Percentiles rank a stretch among this genome's conserved stretches.
phyloP scores from a whole-genome alignment of 805 yeast genomes.

The Candida stauntonica region DNA sequence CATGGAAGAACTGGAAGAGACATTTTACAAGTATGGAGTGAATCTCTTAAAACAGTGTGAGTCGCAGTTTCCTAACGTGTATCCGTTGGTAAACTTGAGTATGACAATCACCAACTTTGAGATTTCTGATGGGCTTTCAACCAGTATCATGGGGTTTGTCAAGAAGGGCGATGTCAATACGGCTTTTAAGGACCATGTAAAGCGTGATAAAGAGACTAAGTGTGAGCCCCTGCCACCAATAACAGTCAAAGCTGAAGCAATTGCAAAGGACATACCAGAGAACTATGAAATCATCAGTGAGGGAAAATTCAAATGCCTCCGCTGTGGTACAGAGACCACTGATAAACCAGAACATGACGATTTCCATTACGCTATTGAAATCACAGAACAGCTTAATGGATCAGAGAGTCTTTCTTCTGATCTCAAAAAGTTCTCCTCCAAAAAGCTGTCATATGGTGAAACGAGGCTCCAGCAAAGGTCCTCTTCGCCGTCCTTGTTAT shows the following conservation, averaged over 20 bases:
- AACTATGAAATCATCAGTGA: not conserved
- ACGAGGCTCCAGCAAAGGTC: slow-evolving; percentile 3
- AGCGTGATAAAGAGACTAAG: not conserved
- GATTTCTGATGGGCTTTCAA: slow-evolving; percentile 24
- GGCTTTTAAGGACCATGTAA: slow-evolving; percentile 7
- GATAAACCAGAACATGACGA: slow-evolving; percentile 46
- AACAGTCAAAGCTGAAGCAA: not conserved
- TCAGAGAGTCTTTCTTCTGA: slow-evolving; percentile 17
- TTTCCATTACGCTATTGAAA: slow-evolving; percentile 47
- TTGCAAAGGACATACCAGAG: not conserved
- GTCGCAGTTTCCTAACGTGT: slow-evolving; percentile 30
- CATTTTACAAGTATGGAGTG: slow-evolving; percentile 31
- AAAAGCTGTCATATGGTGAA: slow-evolving; percentile 10
- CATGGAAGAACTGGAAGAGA: slow-evolving; percentile 20
- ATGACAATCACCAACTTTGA: slow-evolving; percentile 54
- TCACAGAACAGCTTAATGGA: slow-evolving; percentile 42
- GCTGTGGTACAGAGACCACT: slow-evolving; percentile 17
- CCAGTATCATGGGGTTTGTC: slow-evolving; percentile 20
- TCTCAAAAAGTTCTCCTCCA: slow-evolving; percentile 8
- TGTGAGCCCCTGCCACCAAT: not conserved
- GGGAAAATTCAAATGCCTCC: slow-evolving; percentile 8
- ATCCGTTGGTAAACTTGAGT: slow-evolving; percentile 48
- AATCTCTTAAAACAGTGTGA: slow-evolving; percentile 40
- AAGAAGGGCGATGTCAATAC: slow-evolving; percentile 15
- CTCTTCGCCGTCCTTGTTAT: not conserved